Evolutionary conservation across 768 basidiomycete genomes (phyloP).

Genomic region (Aureoboletus auriporus): DNA sequence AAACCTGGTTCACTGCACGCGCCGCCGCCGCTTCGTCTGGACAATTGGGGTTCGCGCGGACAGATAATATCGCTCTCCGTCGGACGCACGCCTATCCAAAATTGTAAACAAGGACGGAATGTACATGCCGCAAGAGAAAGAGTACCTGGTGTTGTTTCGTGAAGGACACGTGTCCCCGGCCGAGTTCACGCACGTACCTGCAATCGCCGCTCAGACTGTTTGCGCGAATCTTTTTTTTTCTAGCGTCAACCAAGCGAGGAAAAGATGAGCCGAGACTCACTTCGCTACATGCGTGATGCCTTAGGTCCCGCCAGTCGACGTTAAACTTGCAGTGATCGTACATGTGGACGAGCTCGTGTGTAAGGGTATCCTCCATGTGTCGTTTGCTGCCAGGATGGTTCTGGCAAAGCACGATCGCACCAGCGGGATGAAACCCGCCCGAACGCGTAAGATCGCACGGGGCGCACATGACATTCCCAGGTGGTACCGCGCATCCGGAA

Average conservation of each 20-base stretch:
- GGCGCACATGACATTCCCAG: constrained; percentile 73
- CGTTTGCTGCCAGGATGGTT: constrained; percentile 75
- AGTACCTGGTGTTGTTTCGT: constrained; percentile 91
- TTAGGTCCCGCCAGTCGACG: constrained; percentile 84
- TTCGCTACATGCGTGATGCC: constrained; percentile 97
- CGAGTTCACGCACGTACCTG: constrained; percentile 75
- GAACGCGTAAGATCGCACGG: constrained; percentile 74
- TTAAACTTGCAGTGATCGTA: constrained; percentile 96
- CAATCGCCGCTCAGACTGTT: constrained; percentile 95
- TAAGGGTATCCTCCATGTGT: constrained; percentile 90
- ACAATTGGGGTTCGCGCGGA: constrained; percentile 77
- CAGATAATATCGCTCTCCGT: constrained; percentile 79
- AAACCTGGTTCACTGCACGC: constrained; percentile 91
- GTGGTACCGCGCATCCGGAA: constrained; percentile 66
- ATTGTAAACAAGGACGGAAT: constrained; percentile 9
- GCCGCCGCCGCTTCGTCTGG: constrained; percentile 75
- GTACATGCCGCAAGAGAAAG: constrained; percentile 7
- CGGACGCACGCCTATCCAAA: constrained; percentile 76
- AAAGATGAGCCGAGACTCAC: constrained; percentile 40
- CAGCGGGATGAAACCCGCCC: constrained; percentile 83
- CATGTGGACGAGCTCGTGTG: constrained; percentile 93
- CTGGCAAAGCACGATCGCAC: constrained; percentile 82
- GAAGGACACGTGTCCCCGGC: constrained; percentile 72
- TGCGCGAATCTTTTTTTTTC: constrained; percentile 76
- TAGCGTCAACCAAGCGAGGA: not conserved